Evolutionary conservation across 805 yeast genomes (phyloP), one percentile per base, ranked within the genome.

Genomic region (Candida nemodendra): DNA sequence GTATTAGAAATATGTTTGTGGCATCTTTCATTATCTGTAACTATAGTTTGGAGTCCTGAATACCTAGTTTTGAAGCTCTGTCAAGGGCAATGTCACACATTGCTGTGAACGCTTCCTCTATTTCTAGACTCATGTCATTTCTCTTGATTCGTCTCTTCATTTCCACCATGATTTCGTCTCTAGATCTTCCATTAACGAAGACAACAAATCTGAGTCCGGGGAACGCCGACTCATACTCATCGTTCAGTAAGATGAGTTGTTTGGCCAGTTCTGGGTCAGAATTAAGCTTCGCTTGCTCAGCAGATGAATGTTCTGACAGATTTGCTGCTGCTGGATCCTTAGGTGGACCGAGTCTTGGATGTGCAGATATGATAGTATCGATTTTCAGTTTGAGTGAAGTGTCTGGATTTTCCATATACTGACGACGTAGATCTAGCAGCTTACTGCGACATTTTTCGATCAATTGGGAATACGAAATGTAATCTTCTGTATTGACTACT

Each of bases 31-130:
- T 21, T 21, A 8, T 21, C 24, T 21, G 9, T 2, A 18, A 9
- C 28, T 42, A 65, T 25, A 65, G 44, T 42, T 65, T 65, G 7
- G 68, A 62, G 19, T 63, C 66, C 32, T 21, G 7, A 21, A 21
- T 21, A 8, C 11, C 11, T 28, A 78, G 56, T 52, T 81, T 83
- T n/a, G 46, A 47, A 0, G 81, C 81, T 41, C 97, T 69, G 62
- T 88, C 96, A 18, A 72, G 50, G 0, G 96, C 96, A 39, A 89
- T 90, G 60, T 86, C 95, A 60, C 95, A 86, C 95, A 89, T 87
- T 17, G 95, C 96, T 47, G 79, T 68, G 48, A 87, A 76, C 0
- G 95, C 95, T 32, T 79, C 83, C 7, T 41, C 30, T 39, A 78
- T 72, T 58, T 90, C 97, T 22, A 47, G 36, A 5, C 49, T 56